Percentiles rank a stretch among this genome's conserved stretches.
Conservation (phyloP, 2,329 filamentous ascomycete species). For the Neonectria punicea region DNA sequence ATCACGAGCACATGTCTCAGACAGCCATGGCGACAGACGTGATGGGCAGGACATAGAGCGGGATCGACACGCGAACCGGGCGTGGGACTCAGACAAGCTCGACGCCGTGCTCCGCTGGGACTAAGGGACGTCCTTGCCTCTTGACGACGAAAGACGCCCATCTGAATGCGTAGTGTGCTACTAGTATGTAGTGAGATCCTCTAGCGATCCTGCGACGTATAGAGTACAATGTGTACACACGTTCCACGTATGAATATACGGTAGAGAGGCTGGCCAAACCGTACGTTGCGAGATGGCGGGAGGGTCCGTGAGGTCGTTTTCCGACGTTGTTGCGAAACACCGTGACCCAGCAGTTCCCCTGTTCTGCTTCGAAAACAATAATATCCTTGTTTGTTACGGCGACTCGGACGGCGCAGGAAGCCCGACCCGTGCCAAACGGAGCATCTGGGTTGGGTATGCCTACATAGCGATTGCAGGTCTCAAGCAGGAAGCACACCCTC, state of each 20-base stretch:
- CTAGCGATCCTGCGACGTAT: background rate
- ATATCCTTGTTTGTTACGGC: slow-evolving; percentile 24
- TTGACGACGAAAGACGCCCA: slow-evolving; percentile 16
- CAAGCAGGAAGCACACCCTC: slow-evolving; percentile 33
- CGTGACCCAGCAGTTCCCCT: slow-evolving; percentile 20
- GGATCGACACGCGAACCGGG: slow-evolving; percentile 37
- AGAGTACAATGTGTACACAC: background rate
- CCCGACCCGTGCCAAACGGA: slow-evolving; percentile 34
- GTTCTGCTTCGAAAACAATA: slow-evolving; percentile 17
- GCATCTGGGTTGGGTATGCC: slow-evolving; percentile 25
- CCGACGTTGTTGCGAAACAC: slow-evolving; percentile 32
- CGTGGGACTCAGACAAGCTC: background rate
- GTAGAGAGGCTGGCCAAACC: slow-evolving; percentile 27
- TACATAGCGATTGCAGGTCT: slow-evolving; percentile 4
- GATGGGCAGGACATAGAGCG: slow-evolving; percentile 31
- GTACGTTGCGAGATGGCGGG: slow-evolving; percentile 29
- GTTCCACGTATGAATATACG: background rate
- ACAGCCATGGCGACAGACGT: slow-evolving; percentile 33
- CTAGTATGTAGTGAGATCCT: slow-evolving; percentile 15
- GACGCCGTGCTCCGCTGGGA: slow-evolving; percentile 25
- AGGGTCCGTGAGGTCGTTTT: slow-evolving; percentile 31
- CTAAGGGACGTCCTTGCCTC: slow-evolving; percentile 12
- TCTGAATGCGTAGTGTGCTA: background rate
- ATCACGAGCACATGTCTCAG: slow-evolving; percentile 43
- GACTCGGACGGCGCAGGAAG: slow-evolving; percentile 26